Evolutionary conservation across 345 rosid genomes (phyloP).

Genomic region (Cardiospermum halicacabum): DNA sequence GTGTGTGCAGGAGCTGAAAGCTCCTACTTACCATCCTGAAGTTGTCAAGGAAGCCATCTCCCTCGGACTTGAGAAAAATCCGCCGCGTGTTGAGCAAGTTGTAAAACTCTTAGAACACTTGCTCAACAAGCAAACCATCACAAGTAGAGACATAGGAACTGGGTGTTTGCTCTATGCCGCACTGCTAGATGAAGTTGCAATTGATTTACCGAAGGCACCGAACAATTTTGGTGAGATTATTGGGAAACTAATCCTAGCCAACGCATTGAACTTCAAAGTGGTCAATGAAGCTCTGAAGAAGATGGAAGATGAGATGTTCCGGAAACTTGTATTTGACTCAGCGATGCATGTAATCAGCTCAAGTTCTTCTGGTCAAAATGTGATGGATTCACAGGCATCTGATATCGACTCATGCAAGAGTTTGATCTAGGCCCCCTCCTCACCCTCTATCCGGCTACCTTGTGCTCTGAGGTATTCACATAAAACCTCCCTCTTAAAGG

Average conservation of each 20-base stretch:
- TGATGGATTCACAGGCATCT: slow-evolving; percentile 48
- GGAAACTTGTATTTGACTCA: slow-evolving; percentile 52
- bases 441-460: not conserved
- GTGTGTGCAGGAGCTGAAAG: slow-evolving; percentile 65
- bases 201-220: slow-evolving; percentile 84
- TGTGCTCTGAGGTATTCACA: slow-evolving; percentile 5
- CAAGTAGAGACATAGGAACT: slow-evolving; percentile 41
- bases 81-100: slow-evolving; percentile 50
- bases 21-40: slow-evolving; percentile 66
- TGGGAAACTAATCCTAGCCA: slow-evolving; percentile 51
- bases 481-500: slow-evolving; percentile 14
- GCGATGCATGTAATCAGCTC: slow-evolving; percentile 35
- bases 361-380: slow-evolving; percentile 29
- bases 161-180: slow-evolving; percentile 72
- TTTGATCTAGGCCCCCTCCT: slow-evolving; percentile 27
- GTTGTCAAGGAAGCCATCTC: slow-evolving; percentile 75
- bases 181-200: slow-evolving; percentile 73
- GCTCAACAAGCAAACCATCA: slow-evolving; percentile 39
- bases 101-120: slow-evolving; percentile 47
- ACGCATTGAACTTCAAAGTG: slow-evolving; percentile 46
- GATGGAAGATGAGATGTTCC: slow-evolving; percentile 58
- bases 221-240: slow-evolving; percentile 67
- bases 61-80: slow-evolving; percentile 68
- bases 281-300: slow-evolving; percentile 59
- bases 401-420: slow-evolving; percentile 56